Percentiles rank a stretch among this genome's conserved stretches.
phyloP scores from a whole-genome alignment of 768 basidiomycete species.

The Gymnopilus dilepis region DNA sequence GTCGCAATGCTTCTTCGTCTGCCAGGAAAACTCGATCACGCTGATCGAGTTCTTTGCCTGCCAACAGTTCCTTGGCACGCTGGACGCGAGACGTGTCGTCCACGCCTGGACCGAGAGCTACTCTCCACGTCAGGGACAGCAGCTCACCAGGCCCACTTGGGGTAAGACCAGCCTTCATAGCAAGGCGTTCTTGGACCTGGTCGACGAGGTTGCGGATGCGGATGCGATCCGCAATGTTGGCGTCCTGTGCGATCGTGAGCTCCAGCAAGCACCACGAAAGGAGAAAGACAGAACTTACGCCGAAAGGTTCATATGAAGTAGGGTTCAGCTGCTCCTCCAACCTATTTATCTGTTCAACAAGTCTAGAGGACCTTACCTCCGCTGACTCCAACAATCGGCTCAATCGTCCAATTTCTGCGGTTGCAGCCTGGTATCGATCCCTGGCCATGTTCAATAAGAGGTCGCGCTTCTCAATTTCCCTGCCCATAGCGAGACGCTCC shows the following conservation, averaged over 20 bases:
- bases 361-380: background rate
- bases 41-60: conserved; percentile 5
- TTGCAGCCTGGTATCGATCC: background rate
- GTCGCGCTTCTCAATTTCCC: background rate
- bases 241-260: conserved; percentile 3
- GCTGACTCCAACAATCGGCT: background rate
- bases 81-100: conserved; percentile 8
- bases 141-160: conserved; percentile 11
- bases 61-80: conserved; percentile 13
- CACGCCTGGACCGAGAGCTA: conserved; percentile 6
- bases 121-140: conserved; percentile 16
- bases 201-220: conserved; percentile 19
- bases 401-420: background rate
- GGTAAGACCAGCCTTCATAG: conserved; percentile 7
- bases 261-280: background rate
- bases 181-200: conserved; percentile 18
- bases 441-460: background rate
- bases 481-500: background rate
- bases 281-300: background rate
- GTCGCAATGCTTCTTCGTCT: conserved; percentile 12
- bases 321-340: background rate
- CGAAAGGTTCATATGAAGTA: background rate
- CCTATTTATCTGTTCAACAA: background rate
- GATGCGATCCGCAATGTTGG: conserved; percentile 20
- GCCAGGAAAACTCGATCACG: conserved; percentile 10